phyloP scores from a whole-genome alignment of 2,329 filamentous ascomycete genomes.

The Cyphellophora attinorum region DNA sequence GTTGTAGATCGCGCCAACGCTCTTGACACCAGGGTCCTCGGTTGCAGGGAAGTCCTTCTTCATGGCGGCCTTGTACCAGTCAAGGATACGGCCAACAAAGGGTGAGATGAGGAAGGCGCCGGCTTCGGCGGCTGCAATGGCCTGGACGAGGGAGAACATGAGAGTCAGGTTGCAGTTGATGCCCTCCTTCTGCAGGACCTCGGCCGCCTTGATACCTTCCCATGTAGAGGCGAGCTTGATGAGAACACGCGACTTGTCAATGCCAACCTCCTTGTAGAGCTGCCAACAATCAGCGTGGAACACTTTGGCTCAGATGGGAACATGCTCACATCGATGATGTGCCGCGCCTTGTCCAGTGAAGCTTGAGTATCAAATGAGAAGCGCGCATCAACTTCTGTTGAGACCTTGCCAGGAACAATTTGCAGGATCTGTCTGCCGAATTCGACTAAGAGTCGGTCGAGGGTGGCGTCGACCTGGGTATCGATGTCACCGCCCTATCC shows the following conservation, averaged over 20 bases:
- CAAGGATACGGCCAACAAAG: constrained; percentile 97
- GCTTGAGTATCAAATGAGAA: constrained; percentile 93
- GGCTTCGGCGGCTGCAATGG: constrained; percentile 91
- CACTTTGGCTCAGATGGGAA: constrained; percentile 2
- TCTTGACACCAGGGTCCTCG: constrained; percentile 93
- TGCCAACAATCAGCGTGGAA: constrained; percentile 32
- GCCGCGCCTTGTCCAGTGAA: constrained; percentile 89
- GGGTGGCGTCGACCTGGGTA: constrained; percentile 75
- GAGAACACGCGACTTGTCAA: constrained; percentile 85
- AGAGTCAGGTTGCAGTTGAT: constrained; percentile 99
- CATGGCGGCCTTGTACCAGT: constrained; percentile 95
- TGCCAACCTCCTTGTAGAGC: constrained; percentile 90
- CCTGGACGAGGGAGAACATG: constrained; percentile 94
- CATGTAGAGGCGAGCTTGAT: constrained; percentile 99
- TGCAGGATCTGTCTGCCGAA: constrained; percentile 97
- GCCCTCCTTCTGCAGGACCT: constrained; percentile 89
- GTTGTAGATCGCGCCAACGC: constrained; percentile 91
- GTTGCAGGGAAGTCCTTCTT: constrained; percentile 87
- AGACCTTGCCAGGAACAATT: constrained; percentile 97
- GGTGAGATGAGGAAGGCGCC: constrained; percentile 95
- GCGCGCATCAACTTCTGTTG: constrained; percentile 92
- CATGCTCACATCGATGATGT: constrained; percentile 77
- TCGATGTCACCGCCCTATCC: constrained; percentile 53
- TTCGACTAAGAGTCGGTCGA: constrained; percentile 91
- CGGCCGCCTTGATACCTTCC: constrained; percentile 98